Evolutionary conservation across 768 basidiomycete species (phyloP).

Genomic region (Suillus occidentalis): DNA sequence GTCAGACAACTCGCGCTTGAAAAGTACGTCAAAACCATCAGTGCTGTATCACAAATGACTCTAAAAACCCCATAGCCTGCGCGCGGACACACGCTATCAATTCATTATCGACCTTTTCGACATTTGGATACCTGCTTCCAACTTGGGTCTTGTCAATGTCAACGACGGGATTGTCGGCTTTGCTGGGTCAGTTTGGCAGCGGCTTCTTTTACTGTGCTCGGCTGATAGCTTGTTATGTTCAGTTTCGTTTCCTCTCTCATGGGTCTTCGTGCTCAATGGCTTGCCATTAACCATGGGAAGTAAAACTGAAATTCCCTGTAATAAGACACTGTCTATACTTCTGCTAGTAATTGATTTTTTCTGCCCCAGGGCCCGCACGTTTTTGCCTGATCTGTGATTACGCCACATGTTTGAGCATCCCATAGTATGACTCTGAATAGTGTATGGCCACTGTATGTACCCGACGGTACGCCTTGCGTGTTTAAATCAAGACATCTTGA

Average conservation of each 20-base stretch:
- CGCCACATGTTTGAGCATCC: not conserved
- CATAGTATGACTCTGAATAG: too few species aligned
- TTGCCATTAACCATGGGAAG: slow-evolving; percentile 45
- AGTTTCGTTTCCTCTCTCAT: slow-evolving; percentile 74
- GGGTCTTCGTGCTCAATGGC: slow-evolving; percentile 69
- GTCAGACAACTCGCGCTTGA: slow-evolving; percentile 57
- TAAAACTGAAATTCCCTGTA: slow-evolving; percentile 20
- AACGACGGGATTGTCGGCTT: slow-evolving; percentile 87
- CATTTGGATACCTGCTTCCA: slow-evolving; percentile 86
- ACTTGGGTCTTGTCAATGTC: slow-evolving; percentile 68
- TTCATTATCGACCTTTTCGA: slow-evolving; percentile 85
- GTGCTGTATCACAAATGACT: not conserved
- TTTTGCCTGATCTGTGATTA: not conserved
- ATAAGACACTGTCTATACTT: not conserved
- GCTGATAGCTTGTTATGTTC: slow-evolving; percentile 9
- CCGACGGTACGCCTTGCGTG: not conserved
- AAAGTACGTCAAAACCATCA: slow-evolving; percentile 39
- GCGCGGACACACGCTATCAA: slow-evolving; percentile 69
- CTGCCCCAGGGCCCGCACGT: too few species aligned
- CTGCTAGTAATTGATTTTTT: too few species aligned
- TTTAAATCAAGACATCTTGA: not conserved
- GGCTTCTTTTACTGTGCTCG: not conserved
- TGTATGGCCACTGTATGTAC: not conserved
- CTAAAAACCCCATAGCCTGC: slow-evolving; percentile 45
- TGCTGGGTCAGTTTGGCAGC: slow-evolving; percentile 63